Conservation (phyloP, 768 basidiomycete species). For the Suillus hirtellus region DNA sequence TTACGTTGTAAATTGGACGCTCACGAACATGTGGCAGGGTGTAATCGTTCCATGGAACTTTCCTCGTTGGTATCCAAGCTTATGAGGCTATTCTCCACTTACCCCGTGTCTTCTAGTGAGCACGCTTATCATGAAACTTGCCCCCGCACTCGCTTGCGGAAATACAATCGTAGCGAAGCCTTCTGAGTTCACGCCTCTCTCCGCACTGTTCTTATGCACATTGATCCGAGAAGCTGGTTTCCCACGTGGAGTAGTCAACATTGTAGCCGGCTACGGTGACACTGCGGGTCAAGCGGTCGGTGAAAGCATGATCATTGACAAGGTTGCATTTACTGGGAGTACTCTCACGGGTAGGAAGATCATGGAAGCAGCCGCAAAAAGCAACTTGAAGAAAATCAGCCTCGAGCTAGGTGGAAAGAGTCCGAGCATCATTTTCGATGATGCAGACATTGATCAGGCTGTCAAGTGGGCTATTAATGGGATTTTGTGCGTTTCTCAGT, state of each 20-base stretch:
- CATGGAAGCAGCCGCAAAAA: conserved; percentile 75
- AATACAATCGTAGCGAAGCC: conserved; percentile 81
- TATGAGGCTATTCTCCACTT: neutral
- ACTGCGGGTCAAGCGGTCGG: conserved; percentile 73
- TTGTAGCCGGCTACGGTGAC: conserved; percentile 70
- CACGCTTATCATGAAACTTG: conserved; percentile 75
- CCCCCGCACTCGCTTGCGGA: conserved; percentile 76
- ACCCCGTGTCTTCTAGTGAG: conserved; percentile 32
- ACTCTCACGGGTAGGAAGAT: conserved; percentile 79
- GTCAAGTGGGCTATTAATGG: conserved; percentile 72
- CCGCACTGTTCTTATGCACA: conserved; percentile 51
- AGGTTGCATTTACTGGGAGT: conserved; percentile 86
- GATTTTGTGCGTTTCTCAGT: conserved; percentile 57
- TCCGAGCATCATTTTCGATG: conserved; percentile 49
- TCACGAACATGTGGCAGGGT: conserved; percentile 25
- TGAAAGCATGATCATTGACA: conserved; percentile 62
- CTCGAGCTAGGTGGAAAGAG: conserved; percentile 59
- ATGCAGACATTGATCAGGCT: conserved; percentile 52
- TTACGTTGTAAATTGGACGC: conserved; percentile 52
- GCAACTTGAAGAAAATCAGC: conserved; percentile 77
- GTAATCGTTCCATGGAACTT: conserved; percentile 74
- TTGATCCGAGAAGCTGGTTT: conserved; percentile 71
- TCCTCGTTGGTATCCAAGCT: conserved; percentile 31
- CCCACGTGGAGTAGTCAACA: conserved; percentile 77
- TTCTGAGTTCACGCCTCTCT: conserved; percentile 76